Base-by-base conservation (phyloP, 2,329 filamentous ascomycete genomes). In the Ophiostoma perfectum region DNA sequence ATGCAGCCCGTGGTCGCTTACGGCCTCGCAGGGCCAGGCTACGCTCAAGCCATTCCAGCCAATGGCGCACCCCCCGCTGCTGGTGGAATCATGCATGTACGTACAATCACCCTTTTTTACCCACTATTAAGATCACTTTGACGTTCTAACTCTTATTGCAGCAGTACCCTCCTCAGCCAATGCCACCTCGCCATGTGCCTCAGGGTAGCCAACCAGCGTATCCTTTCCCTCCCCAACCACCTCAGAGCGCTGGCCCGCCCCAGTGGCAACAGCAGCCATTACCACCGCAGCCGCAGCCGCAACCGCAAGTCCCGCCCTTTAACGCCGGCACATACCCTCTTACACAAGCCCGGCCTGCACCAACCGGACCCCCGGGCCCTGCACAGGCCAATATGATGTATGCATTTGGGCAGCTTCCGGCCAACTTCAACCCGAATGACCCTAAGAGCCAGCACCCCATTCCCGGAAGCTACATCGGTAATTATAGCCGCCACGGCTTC, bases 391-490 rank as follows among this genome's bases (percentile, higher is more conserved):
- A 78, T 9, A 82, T 82, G 70, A 85, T 88, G 1, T 97, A 96
- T 78, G 83, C 88, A 0, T 97, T 90, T 76, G 90, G 91, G 2
- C 92, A 96, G 75, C 83, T 94, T 64, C 90, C 91, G 4, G 86
- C 83, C 18, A 87, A 90, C 71, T 82, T 84, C 66, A 88, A 88
- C 65, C 88, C 91, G 39, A 84, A 90, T 70, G 90, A 90, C 74
- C 86, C 88, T 8, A 88, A 90, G 77, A 86, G 85, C 69, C 90
- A 93, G 75, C 92, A 97, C 76, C 91, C 92, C 5, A 88, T 96
- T 68, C 91, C 92, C 14, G 92, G 92, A 47, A 95, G 90, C 78
- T 96, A 87, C 47, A 49, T 66, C 0, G 73, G 73, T 76, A 74
- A 72, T 66, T 77, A 86, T 73, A 92, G 90, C 75, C 85, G 93